Evolutionary conservation across 1,139 yeast species (phyloP).

Genomic region (Taphrina pruni): DNA sequence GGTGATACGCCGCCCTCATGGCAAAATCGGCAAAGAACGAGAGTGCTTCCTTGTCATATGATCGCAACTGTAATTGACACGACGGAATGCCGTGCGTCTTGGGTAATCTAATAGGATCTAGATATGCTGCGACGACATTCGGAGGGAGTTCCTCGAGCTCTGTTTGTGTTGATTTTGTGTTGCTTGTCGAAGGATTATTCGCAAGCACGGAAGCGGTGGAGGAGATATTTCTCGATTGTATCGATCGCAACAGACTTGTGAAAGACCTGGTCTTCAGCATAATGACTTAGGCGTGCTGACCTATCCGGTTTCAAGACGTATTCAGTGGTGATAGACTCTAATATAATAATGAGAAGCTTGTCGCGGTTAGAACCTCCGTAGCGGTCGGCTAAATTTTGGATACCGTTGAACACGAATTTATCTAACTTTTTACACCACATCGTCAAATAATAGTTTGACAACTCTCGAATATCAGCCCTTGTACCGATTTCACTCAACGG

Average conservation of each 20-base stretch:
- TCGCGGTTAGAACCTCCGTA: not conserved
- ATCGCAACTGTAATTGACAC: constrained; percentile 67
- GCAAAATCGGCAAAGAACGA: constrained; percentile 85
- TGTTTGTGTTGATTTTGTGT: constrained; percentile 8
- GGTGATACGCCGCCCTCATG: constrained; percentile 83
- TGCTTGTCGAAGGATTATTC: not conserved
- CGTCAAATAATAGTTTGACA: not conserved
- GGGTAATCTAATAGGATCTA: constrained; percentile 76
- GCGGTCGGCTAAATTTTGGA: constrained; percentile 5
- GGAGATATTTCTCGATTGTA: not conserved
- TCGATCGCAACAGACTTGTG: not conserved
- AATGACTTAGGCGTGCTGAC: not conserved
- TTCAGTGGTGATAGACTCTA: too few species aligned
- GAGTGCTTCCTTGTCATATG: constrained; percentile 72
- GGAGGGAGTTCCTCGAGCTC: constrained; percentile 60
- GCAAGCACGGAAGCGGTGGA: not conserved
- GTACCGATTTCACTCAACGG: not conserved
- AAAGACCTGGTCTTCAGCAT: not conserved
- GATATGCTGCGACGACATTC: constrained; percentile 79
- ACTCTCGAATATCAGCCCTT: not conserved
- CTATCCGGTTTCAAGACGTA: too few species aligned
- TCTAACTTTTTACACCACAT: constrained; percentile 6
- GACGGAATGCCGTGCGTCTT: constrained; percentile 72
- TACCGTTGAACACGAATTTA: not conserved
- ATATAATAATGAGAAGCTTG: not conserved